Conservation (phyloP, 345 rosid genomes). For the Euphorbia tirucalli region DNA sequence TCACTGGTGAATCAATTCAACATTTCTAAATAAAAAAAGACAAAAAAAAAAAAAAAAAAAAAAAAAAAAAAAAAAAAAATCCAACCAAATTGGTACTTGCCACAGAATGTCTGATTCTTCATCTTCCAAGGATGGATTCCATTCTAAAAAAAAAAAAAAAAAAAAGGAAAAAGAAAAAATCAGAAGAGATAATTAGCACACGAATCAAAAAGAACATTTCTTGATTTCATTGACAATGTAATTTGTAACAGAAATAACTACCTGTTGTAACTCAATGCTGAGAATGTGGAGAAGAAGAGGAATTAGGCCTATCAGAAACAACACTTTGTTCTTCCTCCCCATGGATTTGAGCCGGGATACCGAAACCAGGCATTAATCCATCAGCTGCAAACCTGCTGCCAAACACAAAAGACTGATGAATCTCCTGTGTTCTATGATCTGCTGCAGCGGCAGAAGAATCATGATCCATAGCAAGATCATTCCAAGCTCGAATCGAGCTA, state of each 20-base stretch:
- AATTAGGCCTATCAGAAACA: slow-evolving; percentile 38
- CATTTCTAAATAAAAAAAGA: no score
- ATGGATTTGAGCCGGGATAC: slow-evolving; percentile 47
- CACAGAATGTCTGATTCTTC: not conserved
- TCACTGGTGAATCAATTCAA: not conserved
- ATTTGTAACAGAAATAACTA: not conserved
- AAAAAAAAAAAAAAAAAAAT: not conserved
- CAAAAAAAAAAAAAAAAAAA: no score
- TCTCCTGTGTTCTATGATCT: slow-evolving; percentile 47
- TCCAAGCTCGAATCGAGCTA: slow-evolving; percentile 55
- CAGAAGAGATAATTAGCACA: no score
- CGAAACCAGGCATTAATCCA: slow-evolving; percentile 52
- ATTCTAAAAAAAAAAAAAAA: not conserved
- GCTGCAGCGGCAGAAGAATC: slow-evolving; percentile 18
- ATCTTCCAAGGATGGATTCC: not conserved
- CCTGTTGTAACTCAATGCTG: slow-evolving; percentile 24
- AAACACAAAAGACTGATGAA: slow-evolving; percentile 42
- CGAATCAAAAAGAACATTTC: no score
- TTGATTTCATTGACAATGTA: no score
- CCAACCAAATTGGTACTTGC: not conserved
- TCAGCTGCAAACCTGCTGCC: no score
- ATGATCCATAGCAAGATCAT: slow-evolving; percentile 39
- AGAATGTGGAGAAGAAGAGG: slow-evolving; percentile 53
- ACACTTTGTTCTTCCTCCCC: slow-evolving; percentile 43
- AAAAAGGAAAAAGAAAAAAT: no score